Base-by-base conservation (phyloP, 148 eudicot genomes). In the Heliosperma pusillum region DNA sequence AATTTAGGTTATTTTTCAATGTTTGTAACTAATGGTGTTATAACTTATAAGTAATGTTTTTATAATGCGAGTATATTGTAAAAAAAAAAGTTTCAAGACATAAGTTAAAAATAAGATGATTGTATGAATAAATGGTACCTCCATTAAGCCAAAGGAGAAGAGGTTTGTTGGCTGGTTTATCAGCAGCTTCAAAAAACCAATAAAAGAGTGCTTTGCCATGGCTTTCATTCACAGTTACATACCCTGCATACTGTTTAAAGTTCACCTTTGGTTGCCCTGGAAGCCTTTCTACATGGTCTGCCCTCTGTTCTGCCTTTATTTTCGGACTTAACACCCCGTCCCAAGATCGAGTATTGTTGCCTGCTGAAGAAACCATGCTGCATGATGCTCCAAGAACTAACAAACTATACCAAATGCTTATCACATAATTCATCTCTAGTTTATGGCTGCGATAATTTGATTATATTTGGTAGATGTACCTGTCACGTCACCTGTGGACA, bases 121-220 rank as follows among this genome's bases (percentile, higher is more conserved):
- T 33, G 5, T 33, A 36, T 36, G 42, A n/a, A n/a, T n/a, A n/a
- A n/a, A 36, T 36, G 42, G 7, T 86, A 93, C 98, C 98, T 93
- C 98, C 98, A 82, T 90, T 93, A 29, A 93, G 93, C 96, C 96
- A 93, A 21, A 93, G 82, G 55, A 93, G 84, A 15, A 93, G 73
- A 71, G 98, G 98, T 64, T 89, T 93, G 1, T 74, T 40, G 0
- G 78, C 53, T 19, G 96, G 89, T 1, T 81, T 73, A 0, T 83
- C 62, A 2, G 53, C 71, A 69, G 98, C 98, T 77, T 93, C 93
- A 77, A 89, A 90, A 65, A 90, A 89, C 97, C 97, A 92, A 87
- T 92, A 92, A 53, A 92, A 92, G 66, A 92, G 85, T 74, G 98
- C 96, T 69, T 85, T 89, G 27, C 93, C 96, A 83, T 89, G 88